Evolutionary conservation across 768 basidiomycete genomes (phyloP).

Genomic region (Mycena floridula): DNA sequence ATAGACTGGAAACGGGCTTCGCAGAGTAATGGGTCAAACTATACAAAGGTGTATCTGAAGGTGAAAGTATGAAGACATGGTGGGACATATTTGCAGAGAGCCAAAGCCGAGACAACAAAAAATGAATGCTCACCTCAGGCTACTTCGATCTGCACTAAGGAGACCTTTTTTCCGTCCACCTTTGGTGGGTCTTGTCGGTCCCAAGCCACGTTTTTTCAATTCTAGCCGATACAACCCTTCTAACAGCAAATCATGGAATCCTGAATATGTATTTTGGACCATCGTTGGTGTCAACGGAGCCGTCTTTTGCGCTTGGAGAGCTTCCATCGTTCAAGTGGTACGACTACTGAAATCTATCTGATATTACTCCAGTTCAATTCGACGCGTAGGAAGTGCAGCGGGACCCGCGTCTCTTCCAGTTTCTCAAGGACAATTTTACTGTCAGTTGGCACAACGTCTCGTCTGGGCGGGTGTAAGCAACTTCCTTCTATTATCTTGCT

Average conservation of each 20-base stretch:
- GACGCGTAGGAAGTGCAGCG: conserved; percentile 29
- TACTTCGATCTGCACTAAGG: no score
- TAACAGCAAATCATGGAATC: no score
- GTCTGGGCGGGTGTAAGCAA: conserved; percentile 68
- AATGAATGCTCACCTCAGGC: no score
- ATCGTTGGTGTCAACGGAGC: conserved; percentile 59
- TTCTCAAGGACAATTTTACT: conserved; percentile 62
- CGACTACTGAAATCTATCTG: no score
- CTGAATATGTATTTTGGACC: conserved; percentile 42
- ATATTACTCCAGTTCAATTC: background rate
- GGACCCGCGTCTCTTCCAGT: conserved; percentile 30
- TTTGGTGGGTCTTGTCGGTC: no score
- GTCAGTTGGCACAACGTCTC: conserved; percentile 53
- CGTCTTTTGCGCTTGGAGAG: conserved; percentile 57
- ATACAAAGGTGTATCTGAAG: conserved; percentile 83
- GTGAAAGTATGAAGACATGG: conserved; percentile 80
- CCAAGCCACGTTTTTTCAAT: background rate
- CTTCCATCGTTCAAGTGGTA: conserved; percentile 32
- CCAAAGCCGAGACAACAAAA: background rate
- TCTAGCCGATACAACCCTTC: no score
- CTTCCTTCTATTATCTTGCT: conserved; percentile 24
- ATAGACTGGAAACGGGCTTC: conserved; percentile 53
- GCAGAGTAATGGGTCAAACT: conserved; percentile 77
- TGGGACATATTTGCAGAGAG: conserved; percentile 56
- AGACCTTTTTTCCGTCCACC: no score